Percentiles rank a stretch among this genome's conserved stretches.
Conservation (phyloP, 139 green algal genomes). For the Coelastrella sp. region DNA sequence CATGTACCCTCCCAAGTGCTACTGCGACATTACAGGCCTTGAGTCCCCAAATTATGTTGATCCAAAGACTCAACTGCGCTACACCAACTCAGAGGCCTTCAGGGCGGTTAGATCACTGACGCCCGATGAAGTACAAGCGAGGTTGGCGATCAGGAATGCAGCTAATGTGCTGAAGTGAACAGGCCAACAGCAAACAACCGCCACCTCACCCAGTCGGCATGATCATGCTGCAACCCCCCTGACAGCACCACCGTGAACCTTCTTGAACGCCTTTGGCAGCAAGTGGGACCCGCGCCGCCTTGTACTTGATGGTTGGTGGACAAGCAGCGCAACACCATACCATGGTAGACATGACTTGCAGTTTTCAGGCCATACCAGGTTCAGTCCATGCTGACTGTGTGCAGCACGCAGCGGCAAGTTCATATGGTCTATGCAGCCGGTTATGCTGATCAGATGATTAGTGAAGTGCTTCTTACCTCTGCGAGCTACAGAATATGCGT, state of each 20-base stretch:
- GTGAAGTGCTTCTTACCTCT: no score
- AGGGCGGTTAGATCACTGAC: constrained; percentile 45
- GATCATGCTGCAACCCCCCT: no score
- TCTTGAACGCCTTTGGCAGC: neutral
- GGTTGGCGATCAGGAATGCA: constrained; percentile 48
- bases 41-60: constrained; percentile 63
- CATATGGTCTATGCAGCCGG: no score
- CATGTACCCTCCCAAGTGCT: constrained; percentile 73
- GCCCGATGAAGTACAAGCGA: constrained; percentile 52
- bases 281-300: no score
- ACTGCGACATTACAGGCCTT: constrained; percentile 73
- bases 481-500: no score
- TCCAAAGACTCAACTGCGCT: constrained; percentile 67
- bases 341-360: no score
- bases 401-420: no score
- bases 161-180: constrained; percentile 49
- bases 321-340: no score
- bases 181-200: neutral
- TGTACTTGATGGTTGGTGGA: no score
- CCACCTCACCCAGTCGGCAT: neutral
- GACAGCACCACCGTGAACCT: neutral
- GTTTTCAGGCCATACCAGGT: no score
- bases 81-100: constrained; percentile 55
- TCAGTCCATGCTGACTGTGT: no score
- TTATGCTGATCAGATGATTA: no score